Base-by-base conservation (phyloP, 805 yeast genomes). In the Metschnikowia amazonensis region DNA sequence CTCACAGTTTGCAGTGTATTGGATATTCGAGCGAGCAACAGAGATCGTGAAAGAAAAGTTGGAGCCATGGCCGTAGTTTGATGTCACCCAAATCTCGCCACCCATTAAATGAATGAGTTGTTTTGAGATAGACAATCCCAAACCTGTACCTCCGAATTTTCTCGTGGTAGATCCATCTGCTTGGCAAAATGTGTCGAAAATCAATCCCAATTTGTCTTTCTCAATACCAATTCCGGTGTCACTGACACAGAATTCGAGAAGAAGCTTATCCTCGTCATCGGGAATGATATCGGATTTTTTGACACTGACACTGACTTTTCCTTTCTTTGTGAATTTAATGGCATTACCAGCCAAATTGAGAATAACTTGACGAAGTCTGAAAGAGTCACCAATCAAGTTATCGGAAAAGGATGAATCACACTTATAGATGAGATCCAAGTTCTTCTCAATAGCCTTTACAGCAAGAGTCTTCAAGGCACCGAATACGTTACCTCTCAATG, bases 111-210 rank as follows among this genome's bases (percentile, higher is more conserved):
- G 90, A 59, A 89, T 88, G 55, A 88, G 75, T 57, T 87, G 89
- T 63, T 86, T 87, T 8, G 96, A 89, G 63, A 88, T 88, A 2
- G 95, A 86, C 45, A 88, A 73, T 14, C 96, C 96, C 37, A 88
- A 73, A 52, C 96, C 96, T 3, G 96, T 89, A 59, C 96, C 96
- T 57, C 96, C 96, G 62, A 88, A 89, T 64, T 87, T 87, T 62
- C 96, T 78, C 1, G 96, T 88, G 2, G 96, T 88, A 4, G 95
- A 86, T 34, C 96, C 96, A 67, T 88, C 96, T 7, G 96, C 96
- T 64, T 88, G 96, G 55, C 96, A 85, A 69, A 88, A 88, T 2
- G 92, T 88, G 59, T 88, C 96, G 59, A 88, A 88, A 56, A 88
- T 89, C 34, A 89, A 74, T 27, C 88, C 95, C 30, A 88, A 72